A percentile compares a stretch with the other conserved stretches of the same genome.
These are phyloP conservation scores for Lichtheimia hyalospora DNA, from an alignment of 371 early-diverging fungal genomes.

Conservation along the genomic window DNA sequence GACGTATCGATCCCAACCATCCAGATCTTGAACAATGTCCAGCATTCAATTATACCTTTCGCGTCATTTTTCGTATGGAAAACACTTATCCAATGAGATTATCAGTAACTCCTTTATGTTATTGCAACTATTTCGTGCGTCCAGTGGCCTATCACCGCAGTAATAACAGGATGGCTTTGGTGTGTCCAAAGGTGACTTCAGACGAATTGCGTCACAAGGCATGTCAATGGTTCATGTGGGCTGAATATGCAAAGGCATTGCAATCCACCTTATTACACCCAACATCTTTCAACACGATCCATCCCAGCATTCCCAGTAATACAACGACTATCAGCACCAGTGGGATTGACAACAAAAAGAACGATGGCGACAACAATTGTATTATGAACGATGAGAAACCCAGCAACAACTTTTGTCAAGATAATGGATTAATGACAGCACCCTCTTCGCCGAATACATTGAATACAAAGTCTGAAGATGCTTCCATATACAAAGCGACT, in stretches of 20 bases:
- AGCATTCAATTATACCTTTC: constrained; percentile 43
- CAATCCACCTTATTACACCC: background rate
- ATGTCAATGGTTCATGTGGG: constrained; percentile 29
- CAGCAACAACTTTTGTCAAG: too few species aligned
- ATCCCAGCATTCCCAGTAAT: background rate
- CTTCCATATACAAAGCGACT: too few species aligned
- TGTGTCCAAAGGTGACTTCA: constrained; percentile 9
- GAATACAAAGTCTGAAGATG: too few species aligned
- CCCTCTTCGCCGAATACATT: too few species aligned
- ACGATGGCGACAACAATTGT: background rate
- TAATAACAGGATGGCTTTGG: constrained; percentile 13
- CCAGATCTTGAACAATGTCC: constrained; percentile 32
- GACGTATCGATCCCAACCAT: constrained; percentile 17
- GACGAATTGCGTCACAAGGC: constrained; percentile 15
- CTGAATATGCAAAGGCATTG: constrained; percentile 23
- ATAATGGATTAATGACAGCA: too few species aligned
- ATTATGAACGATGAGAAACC: too few species aligned
- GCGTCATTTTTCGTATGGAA: constrained; percentile 21
- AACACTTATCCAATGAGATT: constrained; percentile 15
- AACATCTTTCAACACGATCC: background rate
- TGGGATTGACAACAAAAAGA: background rate
- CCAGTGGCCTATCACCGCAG: background rate
- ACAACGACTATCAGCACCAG: background rate
- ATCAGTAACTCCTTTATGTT: constrained; percentile 11
- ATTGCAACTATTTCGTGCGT: constrained; percentile 9